Base-by-base conservation (phyloP, 106 monocot genomes). In the Dioscorea alata region DNA sequence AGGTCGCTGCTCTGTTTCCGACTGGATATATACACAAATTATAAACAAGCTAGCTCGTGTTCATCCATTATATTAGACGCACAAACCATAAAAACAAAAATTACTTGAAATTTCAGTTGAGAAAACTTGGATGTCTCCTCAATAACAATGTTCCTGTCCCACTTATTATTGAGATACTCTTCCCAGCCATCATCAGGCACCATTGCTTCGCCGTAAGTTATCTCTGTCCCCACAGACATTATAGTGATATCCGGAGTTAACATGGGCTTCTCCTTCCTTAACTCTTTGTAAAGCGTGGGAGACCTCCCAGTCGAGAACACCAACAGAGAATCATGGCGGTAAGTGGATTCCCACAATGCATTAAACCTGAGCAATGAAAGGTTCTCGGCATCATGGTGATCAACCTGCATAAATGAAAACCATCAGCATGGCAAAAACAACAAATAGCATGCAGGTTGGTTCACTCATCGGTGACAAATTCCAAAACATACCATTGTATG, bases 221-320 rank as follows among this genome's bases (percentile, higher is more conserved):
- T 89, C 71, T 81, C 83, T 10, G 90, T 90, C 8, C 90, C 90
- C 12, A 90, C 90, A 12, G 90, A 90, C 78, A 81, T 81, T 50
- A 90, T 83, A 2, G 83, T 79, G 22, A 90, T 90, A 48, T 90
- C 90, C 12, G 90, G 90, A 1, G 89, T 89, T 12, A 89, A 20
- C 68, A 89, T 61, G 8, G 89, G 89, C 14, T 80, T 89, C 71
- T 80, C 74, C 28, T 72, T 77, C 57, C 82, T 70, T 6, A 89
- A 69, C 60, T 82, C 54, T 63, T 74, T 74, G 82, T 89, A 89
- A 1, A 76, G 66, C 12, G 73, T 80, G 1, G 85, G 89, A 4
- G 89, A 82, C 50, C 89, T 85, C 57, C 85, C 89, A 48, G 89
- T 89, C 12, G 89, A 89, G 85, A 85, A 89, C 25, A 89, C 81